These are phyloP conservation scores for Acanthamoeba healyi DNA, from an alignment of 208 protist genomes.

Conservation along the genomic window DNA sequence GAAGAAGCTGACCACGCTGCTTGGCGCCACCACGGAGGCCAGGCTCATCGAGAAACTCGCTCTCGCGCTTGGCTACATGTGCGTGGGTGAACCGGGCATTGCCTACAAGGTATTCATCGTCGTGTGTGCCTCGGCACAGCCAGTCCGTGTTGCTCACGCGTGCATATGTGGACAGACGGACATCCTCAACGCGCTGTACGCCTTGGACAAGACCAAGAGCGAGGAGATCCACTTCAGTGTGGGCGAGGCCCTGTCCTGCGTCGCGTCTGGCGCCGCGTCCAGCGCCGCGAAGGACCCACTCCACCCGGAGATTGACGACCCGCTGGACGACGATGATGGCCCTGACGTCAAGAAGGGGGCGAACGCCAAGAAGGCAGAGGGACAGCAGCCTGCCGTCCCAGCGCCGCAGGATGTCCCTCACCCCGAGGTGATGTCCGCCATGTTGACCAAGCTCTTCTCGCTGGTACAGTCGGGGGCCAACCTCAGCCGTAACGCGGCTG, in stretches of 20 bases:
- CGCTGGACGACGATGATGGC: constrained; percentile 19
- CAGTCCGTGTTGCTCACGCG: neutral
- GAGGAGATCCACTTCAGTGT: constrained; percentile 76
- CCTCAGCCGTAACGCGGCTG: constrained; percentile 61
- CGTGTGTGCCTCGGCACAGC: neutral
- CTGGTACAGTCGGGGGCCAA: constrained; percentile 45
- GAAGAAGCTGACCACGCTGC: constrained; percentile 58
- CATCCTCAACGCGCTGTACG: constrained; percentile 65
- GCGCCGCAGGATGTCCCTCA: neutral
- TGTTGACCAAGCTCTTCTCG: constrained; percentile 55
- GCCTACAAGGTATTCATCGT: neutral
- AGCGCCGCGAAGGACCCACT: constrained; percentile 41
- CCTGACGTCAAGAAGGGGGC: neutral
- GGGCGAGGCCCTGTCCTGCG: constrained; percentile 65
- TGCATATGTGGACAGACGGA: neutral
- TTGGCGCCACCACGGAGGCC: constrained; percentile 34
- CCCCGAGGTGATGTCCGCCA: constrained; percentile 46
- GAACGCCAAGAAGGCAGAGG: neutral
- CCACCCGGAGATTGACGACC: constrained; percentile 12
- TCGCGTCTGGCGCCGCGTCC: constrained; percentile 10
- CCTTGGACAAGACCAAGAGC: constrained; percentile 61
- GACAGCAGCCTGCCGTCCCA: neutral
- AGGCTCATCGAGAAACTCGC: constrained; percentile 58
- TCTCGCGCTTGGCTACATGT: constrained; percentile 60
- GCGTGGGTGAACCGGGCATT: constrained; percentile 47